These are phyloP conservation scores for Diaporthe capsici DNA, from an alignment of 2,329 filamentous ascomycete genomes.

Conservation along the genomic window DNA sequence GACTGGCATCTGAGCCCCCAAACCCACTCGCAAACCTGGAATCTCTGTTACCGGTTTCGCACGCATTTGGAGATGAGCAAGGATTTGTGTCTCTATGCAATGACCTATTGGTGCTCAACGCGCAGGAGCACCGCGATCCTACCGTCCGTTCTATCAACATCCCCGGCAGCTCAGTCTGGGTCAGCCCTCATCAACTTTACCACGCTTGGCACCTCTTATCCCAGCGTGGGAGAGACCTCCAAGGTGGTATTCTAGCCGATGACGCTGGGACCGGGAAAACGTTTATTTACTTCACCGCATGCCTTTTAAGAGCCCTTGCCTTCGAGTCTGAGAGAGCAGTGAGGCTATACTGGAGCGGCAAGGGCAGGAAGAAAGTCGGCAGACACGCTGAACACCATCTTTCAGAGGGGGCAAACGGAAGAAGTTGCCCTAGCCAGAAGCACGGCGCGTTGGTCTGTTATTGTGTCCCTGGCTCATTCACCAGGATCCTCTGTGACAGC, in stretches of 20 bases:
- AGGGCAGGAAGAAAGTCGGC: not conserved
- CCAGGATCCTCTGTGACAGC: not conserved
- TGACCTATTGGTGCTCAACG: not conserved
- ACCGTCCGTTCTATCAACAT: slow-evolving; percentile 12
- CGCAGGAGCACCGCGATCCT: not conserved
- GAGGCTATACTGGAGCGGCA: not conserved
- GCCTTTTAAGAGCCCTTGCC: not conserved
- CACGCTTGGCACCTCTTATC: slow-evolving; percentile 4
- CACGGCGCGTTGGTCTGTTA: slow-evolving; percentile 18
- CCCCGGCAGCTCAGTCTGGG: not conserved
- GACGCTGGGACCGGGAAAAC: slow-evolving; percentile 32
- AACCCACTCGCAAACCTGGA: not conserved
- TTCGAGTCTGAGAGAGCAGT: not conserved
- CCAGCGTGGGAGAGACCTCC: not conserved
- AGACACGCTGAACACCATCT: not conserved
- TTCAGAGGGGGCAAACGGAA: not conserved
- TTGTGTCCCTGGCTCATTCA: slow-evolving; percentile 28
- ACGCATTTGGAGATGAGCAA: not conserved
- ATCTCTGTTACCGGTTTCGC: not conserved
- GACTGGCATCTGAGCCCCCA: not conserved
- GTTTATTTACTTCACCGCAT: not conserved
- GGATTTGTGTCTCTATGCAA: not conserved
- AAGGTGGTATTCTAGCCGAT: slow-evolving; percentile 17
- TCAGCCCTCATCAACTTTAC: slow-evolving; percentile 30
- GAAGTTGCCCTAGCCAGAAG: slow-evolving; percentile 33